Evolutionary conservation across 1,284 basidiomycete species (phyloP), one percentile per base, ranked within the genome.

Genomic region (Irpex sp.): DNA sequence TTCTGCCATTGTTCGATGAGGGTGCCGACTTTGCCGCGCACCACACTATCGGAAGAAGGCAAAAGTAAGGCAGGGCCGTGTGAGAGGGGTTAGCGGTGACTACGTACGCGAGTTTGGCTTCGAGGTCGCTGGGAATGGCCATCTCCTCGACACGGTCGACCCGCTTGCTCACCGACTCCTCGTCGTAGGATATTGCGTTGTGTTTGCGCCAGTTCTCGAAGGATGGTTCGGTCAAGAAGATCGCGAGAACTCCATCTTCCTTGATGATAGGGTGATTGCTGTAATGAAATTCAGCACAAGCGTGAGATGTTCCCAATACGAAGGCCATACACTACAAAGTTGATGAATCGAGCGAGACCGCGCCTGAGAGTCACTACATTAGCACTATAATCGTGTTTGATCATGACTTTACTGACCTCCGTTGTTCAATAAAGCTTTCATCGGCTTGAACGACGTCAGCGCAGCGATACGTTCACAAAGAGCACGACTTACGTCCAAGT

Each of bases 1-100:
- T 91, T 86, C 69, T 94, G 93, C 90, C 93, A 94, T 70, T 94
- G 88, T 65, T 95, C 92, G 60, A 97, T 90, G 52, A 96, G 76
- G 4, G 83, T 78, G 49, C 79, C 83, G 21, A 97, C 76, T 71
- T 87, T 89, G 52, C 80, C 79, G 35, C 91, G 86, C 16, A 96
- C 82, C 45, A 83, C 76, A 47, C 90, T 93, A 66, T 47, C 6
- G 23, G 45, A 2, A 47, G 39, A n/a, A n/a, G n/a, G 39, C 4
- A 28, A 56, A 18, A 0, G 42, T 49, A 6, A 57, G 56, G 52
- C 2, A 57, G 5, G 33, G 28, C 0, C 6, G 2, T 7, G 28
- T 7, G 36, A 61, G 36, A 56, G 61, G 35, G 60, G 33, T 39
- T 60, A n/a, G 58, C 23, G 45, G 58, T 19, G 61, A 35, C 39